A percentile compares a stretch with the other conserved stretches of the same genome.
Evolutionary conservation across 306 rosid species (phyloP).

Genomic region (Mimosa bimucronata): DNA sequence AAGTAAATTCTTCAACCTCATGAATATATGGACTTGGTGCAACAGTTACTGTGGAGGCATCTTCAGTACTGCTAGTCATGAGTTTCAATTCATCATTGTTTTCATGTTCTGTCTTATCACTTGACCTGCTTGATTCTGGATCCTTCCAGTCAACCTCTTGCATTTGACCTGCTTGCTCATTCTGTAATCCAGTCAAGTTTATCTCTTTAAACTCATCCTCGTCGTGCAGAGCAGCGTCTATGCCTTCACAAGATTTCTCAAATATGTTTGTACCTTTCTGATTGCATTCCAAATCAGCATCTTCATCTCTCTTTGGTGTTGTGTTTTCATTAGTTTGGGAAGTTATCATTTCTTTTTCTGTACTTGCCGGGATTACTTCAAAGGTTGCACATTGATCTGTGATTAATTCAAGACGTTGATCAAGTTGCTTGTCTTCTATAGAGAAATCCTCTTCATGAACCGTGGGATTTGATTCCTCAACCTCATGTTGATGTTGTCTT

Average conservation of each 20-base stretch:
- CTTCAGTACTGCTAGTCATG: neutral
- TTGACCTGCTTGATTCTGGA: slow-evolving; percentile 31
- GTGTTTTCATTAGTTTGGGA: slow-evolving; percentile 8
- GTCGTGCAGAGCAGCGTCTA: slow-evolving; percentile 8
- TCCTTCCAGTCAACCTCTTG: slow-evolving; percentile 26
- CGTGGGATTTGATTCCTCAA: slow-evolving; percentile 27
- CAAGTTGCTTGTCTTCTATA: slow-evolving; percentile 9
- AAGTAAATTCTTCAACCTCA: slow-evolving; percentile 20
- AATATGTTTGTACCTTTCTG: slow-evolving; percentile 19
- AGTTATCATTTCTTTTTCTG: slow-evolving; percentile 29
- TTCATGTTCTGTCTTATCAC: slow-evolving; percentile 17
- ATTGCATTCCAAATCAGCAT: slow-evolving; percentile 18
- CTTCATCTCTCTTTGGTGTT: slow-evolving; percentile 21
- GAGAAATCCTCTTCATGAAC: slow-evolving; percentile 31
- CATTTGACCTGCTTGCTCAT: slow-evolving; percentile 23
- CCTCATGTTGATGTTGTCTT: slow-evolving; percentile 28
- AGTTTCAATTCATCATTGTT: slow-evolving; percentile 3
- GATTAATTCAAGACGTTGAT: slow-evolving; percentile 37
- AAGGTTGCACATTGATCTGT: slow-evolving; percentile 33
- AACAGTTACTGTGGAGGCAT: slow-evolving; percentile 25
- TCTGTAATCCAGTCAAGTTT: slow-evolving; percentile 3
- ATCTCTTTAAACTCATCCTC: slow-evolving; percentile 30
- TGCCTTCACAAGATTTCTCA: slow-evolving; percentile 32
- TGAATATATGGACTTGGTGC: slow-evolving; percentile 25
- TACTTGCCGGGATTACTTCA: slow-evolving; percentile 28